Evolutionary conservation across 768 basidiomycete species (phyloP).

Genomic region (Boletellus ananas): DNA sequence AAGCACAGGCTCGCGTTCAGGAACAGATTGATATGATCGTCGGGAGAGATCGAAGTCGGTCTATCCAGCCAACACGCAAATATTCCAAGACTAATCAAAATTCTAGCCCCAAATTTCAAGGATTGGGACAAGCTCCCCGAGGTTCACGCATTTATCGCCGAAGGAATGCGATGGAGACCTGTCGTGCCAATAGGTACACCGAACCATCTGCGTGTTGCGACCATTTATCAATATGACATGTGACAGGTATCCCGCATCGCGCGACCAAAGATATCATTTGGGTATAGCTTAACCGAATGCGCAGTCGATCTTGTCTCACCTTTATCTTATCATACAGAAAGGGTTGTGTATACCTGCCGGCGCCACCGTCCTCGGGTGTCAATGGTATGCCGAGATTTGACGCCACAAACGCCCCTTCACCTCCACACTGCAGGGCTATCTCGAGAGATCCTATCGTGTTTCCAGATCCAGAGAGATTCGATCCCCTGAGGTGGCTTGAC

Average conservation of each 20-base stretch:
- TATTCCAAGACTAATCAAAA: background rate
- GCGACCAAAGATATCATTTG: slow-evolving; percentile 8
- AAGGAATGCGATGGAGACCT: slow-evolving; percentile 35
- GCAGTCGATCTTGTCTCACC: background rate
- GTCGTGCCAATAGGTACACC: slow-evolving; percentile 26
- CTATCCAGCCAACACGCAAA: background rate
- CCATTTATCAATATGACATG: background rate
- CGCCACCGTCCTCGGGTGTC: slow-evolving; percentile 10
- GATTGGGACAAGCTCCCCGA: slow-evolving; percentile 31
- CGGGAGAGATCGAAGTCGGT: slow-evolving; percentile 31
- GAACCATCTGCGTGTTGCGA: background rate
- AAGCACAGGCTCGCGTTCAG: slow-evolving; percentile 44
- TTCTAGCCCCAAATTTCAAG: slow-evolving; percentile 31
- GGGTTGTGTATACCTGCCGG: slow-evolving; percentile 12
- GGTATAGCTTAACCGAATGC: background rate
- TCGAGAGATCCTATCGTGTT: slow-evolving; percentile 10
- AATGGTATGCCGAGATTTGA: slow-evolving; percentile 6
- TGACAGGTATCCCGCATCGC: slow-evolving; percentile 5
- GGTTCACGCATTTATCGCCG: slow-evolving; percentile 33
- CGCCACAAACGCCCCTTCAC: background rate
- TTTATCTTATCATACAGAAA: background rate
- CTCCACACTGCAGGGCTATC: slow-evolving; percentile 6
- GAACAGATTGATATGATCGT: slow-evolving; percentile 48
- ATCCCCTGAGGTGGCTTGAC: slow-evolving; percentile 6
- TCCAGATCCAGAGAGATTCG: slow-evolving; percentile 13